Evolutionary conservation across 2,329 filamentous ascomycete genomes (phyloP), one percentile per base, ranked within the genome.

Genomic region (Aspergillus bombycis): DNA sequence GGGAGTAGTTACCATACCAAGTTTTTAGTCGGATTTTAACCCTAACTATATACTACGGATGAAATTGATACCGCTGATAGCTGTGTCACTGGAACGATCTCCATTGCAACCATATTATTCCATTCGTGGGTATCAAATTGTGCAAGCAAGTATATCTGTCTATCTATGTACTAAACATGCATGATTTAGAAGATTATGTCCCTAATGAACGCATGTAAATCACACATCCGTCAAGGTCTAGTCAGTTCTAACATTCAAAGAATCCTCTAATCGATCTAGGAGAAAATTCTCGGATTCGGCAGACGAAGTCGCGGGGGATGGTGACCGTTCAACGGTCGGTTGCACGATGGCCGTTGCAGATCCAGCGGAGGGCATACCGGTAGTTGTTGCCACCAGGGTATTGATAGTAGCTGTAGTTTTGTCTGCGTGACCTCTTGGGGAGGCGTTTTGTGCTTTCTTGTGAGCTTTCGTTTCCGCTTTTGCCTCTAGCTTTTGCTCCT

Each of bases 191-290:
- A 50, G 26, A 50, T 19, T 16, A 50, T 50, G 21, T 50, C 14
- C 11, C 23, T 16, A 19, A 16, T 14, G 5, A 9, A 50, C 14
- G 12, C 46, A 50, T 10, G 19, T 46, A 6, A 50, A 30, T 28
- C 23, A 28, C 26, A 43, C 19, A 11, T 43, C 41, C 5, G 7
- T 52, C 10, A 19, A n/a, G 28, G 11, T 38, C 58, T 36, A 61
- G 16, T 45, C 36, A n/a, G 16, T 28, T 23, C 57, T 34, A 41
- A 58, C 56, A 55, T 65, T 61, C 30, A 73, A 55, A 1, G 71
- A 71, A 54, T 72, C 70, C 60, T 73, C 71, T 45, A 73, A 50
- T 21, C 64, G 65, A 62, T 73, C 70, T 21, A 73, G 57, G 41
- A 73, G 70, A 14, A 58, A 67, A 56, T 72, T 72, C 57, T 65